Evolutionary conservation across 2,329 filamentous ascomycete species (phyloP), one percentile per base, ranked within the genome.

Genomic region (Coleophoma crateriformis): DNA sequence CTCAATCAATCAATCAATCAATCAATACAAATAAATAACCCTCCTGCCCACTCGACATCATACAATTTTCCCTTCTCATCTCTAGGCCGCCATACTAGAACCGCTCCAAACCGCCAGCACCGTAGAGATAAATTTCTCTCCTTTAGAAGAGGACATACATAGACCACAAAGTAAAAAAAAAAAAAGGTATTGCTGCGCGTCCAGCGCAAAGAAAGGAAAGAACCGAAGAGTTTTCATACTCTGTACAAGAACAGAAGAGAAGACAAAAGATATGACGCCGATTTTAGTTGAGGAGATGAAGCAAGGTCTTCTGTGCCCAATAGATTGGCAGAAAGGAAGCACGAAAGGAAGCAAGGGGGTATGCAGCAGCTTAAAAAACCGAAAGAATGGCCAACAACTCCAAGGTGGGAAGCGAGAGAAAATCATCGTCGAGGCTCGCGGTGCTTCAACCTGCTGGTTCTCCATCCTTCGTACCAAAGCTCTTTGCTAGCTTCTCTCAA

Each of bases 381-480:
- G 41, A 44, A 27, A 44, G 20, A 32, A n/a, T 47, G 51, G 48
- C 49, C 49, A 47, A 45, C 53, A 52, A 49, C 45, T 46, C 33
- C 46, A 47, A 34, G 47, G 52, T 45, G 53, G 48, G 50, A 49
- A 41, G 48, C 38, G 49, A 10, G 33, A 48, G 49, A 46, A 53
- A 40, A 56, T 61, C 49, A 62, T 57, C 58, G 51, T 54, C 51
- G 58, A 19, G 52, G 44, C 38, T 61, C 59, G 45, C 58, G 57
- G 50, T 60, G 57, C 54, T 64, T 63, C 43, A 85, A 76, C 49
- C 81, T 74, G 68, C 74, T 84, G 8, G 82, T 96, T 69, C 94
- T 84, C 94, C 92, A 97, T 61, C 88, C 85, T 69, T 97, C 92
- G 61, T 97, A 97, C 89, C 90, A 96, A 60, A 90, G 81, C 64